Evolutionary conservation across 208 protist species (phyloP), one percentile per base, ranked within the genome.

Genomic region (Crithidia thermophila): DNA sequence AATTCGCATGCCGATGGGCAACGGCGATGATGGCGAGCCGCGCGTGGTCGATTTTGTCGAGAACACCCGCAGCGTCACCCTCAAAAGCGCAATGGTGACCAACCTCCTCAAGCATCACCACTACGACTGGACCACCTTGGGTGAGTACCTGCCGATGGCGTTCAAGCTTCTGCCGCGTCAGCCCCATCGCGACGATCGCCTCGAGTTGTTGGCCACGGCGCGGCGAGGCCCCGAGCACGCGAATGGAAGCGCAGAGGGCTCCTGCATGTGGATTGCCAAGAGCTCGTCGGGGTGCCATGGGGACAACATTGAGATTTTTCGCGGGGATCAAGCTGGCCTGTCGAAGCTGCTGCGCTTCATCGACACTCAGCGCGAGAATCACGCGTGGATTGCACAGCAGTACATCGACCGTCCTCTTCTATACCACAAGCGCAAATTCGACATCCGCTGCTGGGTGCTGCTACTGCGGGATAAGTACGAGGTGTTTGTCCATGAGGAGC

Each of bases 371-470:
- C 51, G 56, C 43, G 58, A 67, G 14, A 62, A 18, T 25, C 79
- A 75, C 4, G 39, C 71, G 8, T 96, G 82, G 73, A 84, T 94
- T 18, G 90, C 84, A 27, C 94, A 98, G 76, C 68, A 75, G 37
- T 98, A 98, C 67, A 66, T 97, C 0, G 79, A 90, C 33, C 85
- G 82, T 2, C 94, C 94, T 56, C 76, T 98, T 28, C 75, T 98
- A 20, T 70, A 94, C 34, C 75, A 82, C 37, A 67, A 81, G 21
- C 81, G 92, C 23, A 98, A 98, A 79, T 98, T 98, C 61, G 92
- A 98, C 57, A 72, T 98, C 16, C 84, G 94, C 21, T 77, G 85
- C 37, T 98, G 93, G 91, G 90, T 81, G 18, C 60, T 97, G 23
- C 47, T 84, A 34, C 46, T 71, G 50, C 73, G 68, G 31, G 80